Evolutionary conservation across 139 green algal genomes (phyloP).

Genomic region (Picochlorum sp.): DNA sequence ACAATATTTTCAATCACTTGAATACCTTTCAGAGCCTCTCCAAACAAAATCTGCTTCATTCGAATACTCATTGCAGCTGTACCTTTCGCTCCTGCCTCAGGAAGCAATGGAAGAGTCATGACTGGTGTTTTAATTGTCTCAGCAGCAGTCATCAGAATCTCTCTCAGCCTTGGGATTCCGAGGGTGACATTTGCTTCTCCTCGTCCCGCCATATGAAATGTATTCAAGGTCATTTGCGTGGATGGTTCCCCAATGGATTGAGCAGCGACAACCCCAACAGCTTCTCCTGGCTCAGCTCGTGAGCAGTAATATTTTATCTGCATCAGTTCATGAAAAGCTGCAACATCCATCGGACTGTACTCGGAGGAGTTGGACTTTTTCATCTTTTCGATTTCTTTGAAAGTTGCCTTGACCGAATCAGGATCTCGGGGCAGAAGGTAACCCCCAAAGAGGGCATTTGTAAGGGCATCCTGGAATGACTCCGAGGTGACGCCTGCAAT

Average conservation of each 20-base stretch:
- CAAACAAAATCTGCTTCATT: conserved; percentile 73
- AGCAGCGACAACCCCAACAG: conserved; percentile 88
- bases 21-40: conserved; percentile 54
- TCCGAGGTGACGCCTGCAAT: conserved; percentile 66
- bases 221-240: conserved; percentile 95
- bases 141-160: conserved; percentile 96
- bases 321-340: conserved; percentile 57
- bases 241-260: conserved; percentile 97
- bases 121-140: conserved; percentile 80
- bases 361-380: neutral
- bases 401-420: conserved; percentile 19
- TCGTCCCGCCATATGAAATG: conserved; percentile 88
- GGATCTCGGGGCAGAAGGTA: conserved; percentile 38
- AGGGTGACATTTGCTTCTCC: conserved; percentile 98
- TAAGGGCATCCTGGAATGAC: conserved; percentile 59
- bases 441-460: conserved; percentile 20
- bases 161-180: conserved; percentile 92
- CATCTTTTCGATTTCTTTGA: conserved; percentile 29
- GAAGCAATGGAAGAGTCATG: conserved; percentile 81
- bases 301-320: conserved; percentile 77
- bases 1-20: conserved; percentile 57
- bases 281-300: conserved; percentile 69
- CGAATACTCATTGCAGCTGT: conserved; percentile 47
- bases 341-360: conserved; percentile 27
- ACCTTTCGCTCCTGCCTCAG: neutral